Evolutionary conservation across 345 rosid species (phyloP).

Genomic region (Eucalyptus viminalis): DNA sequence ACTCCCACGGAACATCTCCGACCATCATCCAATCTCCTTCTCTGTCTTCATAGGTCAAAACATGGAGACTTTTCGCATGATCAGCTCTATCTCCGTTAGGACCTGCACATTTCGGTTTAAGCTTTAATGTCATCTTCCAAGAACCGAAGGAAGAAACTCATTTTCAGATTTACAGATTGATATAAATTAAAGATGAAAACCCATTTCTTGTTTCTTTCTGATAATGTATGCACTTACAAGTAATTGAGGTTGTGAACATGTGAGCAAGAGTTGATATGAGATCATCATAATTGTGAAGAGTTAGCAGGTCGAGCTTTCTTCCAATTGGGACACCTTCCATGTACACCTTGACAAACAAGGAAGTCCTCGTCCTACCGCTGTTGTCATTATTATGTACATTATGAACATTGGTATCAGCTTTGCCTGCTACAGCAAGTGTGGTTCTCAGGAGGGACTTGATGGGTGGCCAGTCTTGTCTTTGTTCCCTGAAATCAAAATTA

Average conservation of each 20-base stretch:
- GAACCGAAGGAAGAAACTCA: neutral
- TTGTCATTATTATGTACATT: neutral
- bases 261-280: constrained; percentile 10
- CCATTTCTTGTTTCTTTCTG: neutral
- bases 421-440: constrained; percentile 3
- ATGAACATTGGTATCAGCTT: neutral
- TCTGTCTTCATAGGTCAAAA: constrained; percentile 46
- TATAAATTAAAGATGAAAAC: neutral
- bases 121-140: neutral
- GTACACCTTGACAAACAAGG: constrained; percentile 47
- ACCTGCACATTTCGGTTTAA: neutral
- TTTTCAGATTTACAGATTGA: neutral
- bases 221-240: constrained; percentile 8
- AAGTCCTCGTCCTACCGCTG: neutral
- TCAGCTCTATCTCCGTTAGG: neutral
- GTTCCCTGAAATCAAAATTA: neutral
- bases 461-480: constrained; percentile 17
- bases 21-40: constrained; percentile 66
- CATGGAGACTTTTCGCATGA: neutral
- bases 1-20: constrained; percentile 68
- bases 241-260: constrained; percentile 24
- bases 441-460: constrained; percentile 13
- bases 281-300: constrained; percentile 22
- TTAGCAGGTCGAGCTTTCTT: constrained; percentile 46
- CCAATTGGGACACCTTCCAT: constrained; percentile 65